Evolutionary conservation across 257 asterid species (phyloP).

Genomic region (Solanum sitiens): DNA sequence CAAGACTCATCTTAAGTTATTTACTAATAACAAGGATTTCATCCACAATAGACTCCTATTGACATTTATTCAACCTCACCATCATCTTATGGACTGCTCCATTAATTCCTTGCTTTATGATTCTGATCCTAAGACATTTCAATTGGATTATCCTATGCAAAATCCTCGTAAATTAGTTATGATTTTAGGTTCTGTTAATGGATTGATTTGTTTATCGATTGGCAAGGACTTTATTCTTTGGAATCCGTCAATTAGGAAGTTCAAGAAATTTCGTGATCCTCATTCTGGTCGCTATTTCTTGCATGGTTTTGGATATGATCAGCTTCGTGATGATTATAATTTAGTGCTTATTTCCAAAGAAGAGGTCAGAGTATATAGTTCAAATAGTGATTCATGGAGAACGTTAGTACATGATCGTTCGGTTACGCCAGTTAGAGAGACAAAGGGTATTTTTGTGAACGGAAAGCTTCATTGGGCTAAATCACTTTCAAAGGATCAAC

Average conservation of each 20-base stretch:
- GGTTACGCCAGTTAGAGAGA: slow-evolving; percentile 10
- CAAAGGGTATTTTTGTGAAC: slow-evolving; percentile 16
- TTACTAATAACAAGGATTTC: background rate
- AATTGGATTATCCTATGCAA: background rate
- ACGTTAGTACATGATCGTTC: slow-evolving; percentile 7
- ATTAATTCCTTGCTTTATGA: background rate
- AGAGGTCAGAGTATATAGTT: slow-evolving; percentile 32
- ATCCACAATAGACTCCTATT: background rate
- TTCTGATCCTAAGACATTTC: background rate
- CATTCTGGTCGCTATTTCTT: background rate
- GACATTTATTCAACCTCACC: background rate
- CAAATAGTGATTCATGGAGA: slow-evolving; percentile 40
- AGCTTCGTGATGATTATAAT: background rate
- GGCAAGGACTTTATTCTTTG: slow-evolving; percentile 7
- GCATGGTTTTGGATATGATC: slow-evolving; percentile 24
- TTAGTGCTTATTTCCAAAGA: slow-evolving; percentile 29
- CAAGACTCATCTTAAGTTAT: too few species aligned
- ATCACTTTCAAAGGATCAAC: background rate
- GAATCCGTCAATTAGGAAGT: slow-evolving; percentile 13
- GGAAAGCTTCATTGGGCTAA: slow-evolving; percentile 15
- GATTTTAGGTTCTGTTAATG: slow-evolving; percentile 19
- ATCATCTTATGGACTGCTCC: slow-evolving; percentile 7
- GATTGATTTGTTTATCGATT: slow-evolving; percentile 14
- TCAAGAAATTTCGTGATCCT: slow-evolving; percentile 1
- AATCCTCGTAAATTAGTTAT: background rate